phyloP scores from a whole-genome alignment of 495 filamentous ascomycete species.

The Neurospora intermedia region DNA sequence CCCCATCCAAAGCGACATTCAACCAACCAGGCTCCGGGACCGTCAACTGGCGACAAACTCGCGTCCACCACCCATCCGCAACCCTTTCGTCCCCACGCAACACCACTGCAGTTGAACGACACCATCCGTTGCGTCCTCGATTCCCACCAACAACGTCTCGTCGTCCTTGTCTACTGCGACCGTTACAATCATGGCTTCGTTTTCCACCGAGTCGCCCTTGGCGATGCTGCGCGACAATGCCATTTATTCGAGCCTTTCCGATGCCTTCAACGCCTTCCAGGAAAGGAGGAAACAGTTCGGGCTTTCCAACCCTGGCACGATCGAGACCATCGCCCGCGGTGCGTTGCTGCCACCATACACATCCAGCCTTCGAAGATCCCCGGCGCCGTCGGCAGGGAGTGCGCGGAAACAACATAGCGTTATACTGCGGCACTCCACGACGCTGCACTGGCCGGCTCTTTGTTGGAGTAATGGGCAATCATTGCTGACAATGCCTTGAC shows the following conservation, averaged over 20 bases:
- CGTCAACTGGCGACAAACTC: not conserved
- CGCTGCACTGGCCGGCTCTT: not conserved
- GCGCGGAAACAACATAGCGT: not conserved
- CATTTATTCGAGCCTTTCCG: conserved; percentile 53
- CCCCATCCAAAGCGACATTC: not conserved
- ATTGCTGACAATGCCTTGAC: conserved; percentile 7
- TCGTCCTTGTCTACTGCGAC: conserved; percentile 7
- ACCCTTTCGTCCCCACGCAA: not conserved
- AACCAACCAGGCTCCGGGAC: not conserved
- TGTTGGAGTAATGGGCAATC: not conserved
- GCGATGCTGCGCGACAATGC: conserved; percentile 65
- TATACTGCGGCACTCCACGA: not conserved
- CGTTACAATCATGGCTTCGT: conserved; percentile 32
- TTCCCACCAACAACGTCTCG: not conserved
- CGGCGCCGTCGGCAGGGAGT: not conserved
- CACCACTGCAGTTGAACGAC: not conserved
- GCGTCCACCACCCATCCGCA: not conserved
- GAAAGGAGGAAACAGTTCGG: conserved; percentile 79
- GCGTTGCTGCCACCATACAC: conserved; percentile 6
- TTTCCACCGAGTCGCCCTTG: conserved; percentile 42
- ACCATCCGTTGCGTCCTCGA: not conserved
- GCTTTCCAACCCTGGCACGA: conserved; percentile 79
- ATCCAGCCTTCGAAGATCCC: not conserved
- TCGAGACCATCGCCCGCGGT: conserved; percentile 73
- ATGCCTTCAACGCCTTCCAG: conserved; percentile 73